Conservation (phyloP, 345 rosid genomes). For the Firmiana major region DNA sequence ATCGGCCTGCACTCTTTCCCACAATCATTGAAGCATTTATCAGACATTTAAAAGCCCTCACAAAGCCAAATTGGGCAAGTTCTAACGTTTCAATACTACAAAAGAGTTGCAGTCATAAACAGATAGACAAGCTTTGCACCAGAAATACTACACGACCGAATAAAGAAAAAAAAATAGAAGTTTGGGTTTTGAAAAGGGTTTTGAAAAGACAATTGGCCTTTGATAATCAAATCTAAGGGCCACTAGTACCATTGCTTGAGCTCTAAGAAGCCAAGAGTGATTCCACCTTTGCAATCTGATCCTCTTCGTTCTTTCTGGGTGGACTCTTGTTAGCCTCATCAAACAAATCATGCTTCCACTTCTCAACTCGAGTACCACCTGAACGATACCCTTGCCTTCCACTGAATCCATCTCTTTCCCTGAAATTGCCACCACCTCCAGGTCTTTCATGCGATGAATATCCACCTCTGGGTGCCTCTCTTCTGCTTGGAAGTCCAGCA, state of each 20-base stretch:
- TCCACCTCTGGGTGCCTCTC: slow-evolving; percentile 39
- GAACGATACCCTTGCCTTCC: slow-evolving; percentile 47
- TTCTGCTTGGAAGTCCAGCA: slow-evolving; percentile 39
- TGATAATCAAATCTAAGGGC: background rate
- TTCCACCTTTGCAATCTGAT: slow-evolving; percentile 85
- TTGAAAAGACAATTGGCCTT: background rate
- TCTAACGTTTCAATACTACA: background rate
- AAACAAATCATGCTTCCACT: slow-evolving; percentile 94
- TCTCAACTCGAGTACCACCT: slow-evolving; percentile 48
- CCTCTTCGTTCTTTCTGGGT: slow-evolving; percentile 68
- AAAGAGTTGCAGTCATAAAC: slow-evolving; percentile 7
- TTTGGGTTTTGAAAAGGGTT: background rate
- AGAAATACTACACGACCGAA: background rate
- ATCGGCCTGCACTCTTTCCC: no score
- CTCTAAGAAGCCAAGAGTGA: slow-evolving; percentile 67
- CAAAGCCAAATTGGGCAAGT: background rate
- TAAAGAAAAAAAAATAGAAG: background rate
- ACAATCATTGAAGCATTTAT: no score
- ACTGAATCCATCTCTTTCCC: slow-evolving; percentile 50
- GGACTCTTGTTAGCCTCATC: slow-evolving; percentile 79
- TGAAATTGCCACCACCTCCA: slow-evolving; percentile 37
- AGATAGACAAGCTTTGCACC: background rate
- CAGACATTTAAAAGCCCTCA: no score
- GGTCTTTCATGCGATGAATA: slow-evolving; percentile 42
- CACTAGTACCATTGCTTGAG: background rate